Evolutionary conservation across 2,329 filamentous ascomycete genomes (phyloP).

Genomic region (Fusarium sp.): DNA sequence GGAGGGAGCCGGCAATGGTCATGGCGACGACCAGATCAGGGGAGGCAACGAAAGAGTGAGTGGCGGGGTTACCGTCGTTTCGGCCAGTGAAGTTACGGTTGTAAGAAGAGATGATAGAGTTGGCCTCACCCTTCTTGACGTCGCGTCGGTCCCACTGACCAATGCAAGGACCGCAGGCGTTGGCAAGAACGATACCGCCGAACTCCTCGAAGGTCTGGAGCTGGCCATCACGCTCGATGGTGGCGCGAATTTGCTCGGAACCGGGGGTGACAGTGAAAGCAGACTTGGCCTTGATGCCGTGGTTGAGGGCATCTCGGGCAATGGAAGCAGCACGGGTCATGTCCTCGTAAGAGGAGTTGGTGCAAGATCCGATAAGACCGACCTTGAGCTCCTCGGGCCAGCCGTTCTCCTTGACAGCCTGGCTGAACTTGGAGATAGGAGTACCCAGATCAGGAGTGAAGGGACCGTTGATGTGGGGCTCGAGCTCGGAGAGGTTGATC

Average conservation of each 20-base stretch:
- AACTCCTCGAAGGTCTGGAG: slow-evolving; percentile 87
- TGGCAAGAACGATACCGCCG: slow-evolving; percentile 90
- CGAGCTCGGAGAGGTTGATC: slow-evolving; percentile 89
- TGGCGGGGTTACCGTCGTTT: slow-evolving; percentile 95
- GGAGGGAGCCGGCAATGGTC: slow-evolving; percentile 83
- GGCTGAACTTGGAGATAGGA: slow-evolving; percentile 89
- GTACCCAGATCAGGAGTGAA: slow-evolving; percentile 97
- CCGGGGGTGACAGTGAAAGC: slow-evolving; percentile 98
- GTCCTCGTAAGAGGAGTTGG: slow-evolving; percentile 98
- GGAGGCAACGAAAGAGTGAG: slow-evolving; percentile 92
- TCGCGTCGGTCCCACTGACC: slow-evolving; percentile 96
- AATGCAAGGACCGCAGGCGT: slow-evolving; percentile 94
- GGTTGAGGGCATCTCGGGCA: slow-evolving; percentile 88
- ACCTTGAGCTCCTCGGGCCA: slow-evolving; percentile 95
- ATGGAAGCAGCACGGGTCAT: slow-evolving; percentile 96
- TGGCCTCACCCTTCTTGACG: slow-evolving; percentile 93
- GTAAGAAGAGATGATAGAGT: slow-evolving; percentile 98
- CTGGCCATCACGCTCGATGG: slow-evolving; percentile 88
- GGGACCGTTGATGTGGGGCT: slow-evolving; percentile 97
- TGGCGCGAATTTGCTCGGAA: slow-evolving; percentile 96
- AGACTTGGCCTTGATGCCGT: slow-evolving; percentile 88
- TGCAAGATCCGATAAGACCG: slow-evolving; percentile 96
- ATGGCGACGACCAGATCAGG: slow-evolving; percentile 90
- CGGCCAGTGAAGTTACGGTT: slow-evolving; percentile 99
- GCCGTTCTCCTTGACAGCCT: slow-evolving; percentile 82